These are phyloP conservation scores for Dioscorea alata DNA, from an alignment of 106 monocot species.

Conservation along the genomic window DNA sequence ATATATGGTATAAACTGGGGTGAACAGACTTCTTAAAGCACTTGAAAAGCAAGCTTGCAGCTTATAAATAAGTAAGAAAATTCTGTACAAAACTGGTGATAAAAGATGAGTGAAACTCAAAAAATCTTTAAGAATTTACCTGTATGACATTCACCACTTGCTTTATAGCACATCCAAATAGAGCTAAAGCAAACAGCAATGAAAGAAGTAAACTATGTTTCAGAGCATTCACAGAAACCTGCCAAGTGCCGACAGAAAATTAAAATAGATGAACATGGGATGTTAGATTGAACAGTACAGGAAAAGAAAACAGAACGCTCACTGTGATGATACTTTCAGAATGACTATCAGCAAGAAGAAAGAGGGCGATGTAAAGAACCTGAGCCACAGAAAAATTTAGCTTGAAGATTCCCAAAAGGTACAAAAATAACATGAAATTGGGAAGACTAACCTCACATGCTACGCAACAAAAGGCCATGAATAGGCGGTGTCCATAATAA, in stretches of 20 bases:
- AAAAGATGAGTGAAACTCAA: too few species aligned
- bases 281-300: background rate
- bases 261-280: background rate
- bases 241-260: background rate
- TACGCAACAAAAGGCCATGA: conserved; percentile 96
- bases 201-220: conserved; percentile 27
- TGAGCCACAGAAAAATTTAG: conserved; percentile 17
- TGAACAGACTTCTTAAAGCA: too few species aligned
- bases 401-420: background rate
- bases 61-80: too few species aligned
- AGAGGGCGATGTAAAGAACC: conserved; percentile 86
- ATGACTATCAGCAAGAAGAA: conserved; percentile 52
- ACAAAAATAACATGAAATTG: background rate
- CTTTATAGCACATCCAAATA: conserved; percentile 82
- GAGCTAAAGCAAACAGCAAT: conserved; percentile 37
- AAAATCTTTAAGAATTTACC: conserved; percentile 25
- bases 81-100: too few species aligned
- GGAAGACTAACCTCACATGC: conserved; percentile 65
- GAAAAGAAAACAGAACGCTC: conserved; percentile 13
- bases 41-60: too few species aligned
- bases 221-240: conserved; percentile 50
- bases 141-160: conserved; percentile 90
- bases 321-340: conserved; percentile 54
- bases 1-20: too few species aligned
- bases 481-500: conserved; percentile 71